Conservation (phyloP, 306 rosid species). For the Cucurbita maxima region DNA sequence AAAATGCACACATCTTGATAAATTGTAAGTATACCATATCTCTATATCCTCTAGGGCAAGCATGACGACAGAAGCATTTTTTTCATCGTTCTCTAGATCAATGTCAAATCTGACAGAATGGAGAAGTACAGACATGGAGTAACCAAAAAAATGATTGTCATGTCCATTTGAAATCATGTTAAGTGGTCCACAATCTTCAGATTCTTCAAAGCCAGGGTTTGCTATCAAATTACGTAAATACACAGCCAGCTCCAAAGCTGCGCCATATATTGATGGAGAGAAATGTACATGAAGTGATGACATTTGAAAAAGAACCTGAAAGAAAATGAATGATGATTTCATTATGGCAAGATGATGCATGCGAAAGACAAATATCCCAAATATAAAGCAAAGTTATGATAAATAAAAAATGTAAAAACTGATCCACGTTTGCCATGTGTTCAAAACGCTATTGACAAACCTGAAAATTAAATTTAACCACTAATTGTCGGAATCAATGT, state of each 20-base stretch:
- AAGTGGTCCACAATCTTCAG: conserved; percentile 12
- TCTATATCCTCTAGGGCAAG: conserved; percentile 35
- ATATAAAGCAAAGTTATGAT: not conserved
- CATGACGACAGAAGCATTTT: conserved; percentile 27
- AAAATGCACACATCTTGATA: not conserved
- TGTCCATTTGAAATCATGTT: conserved; percentile 14
- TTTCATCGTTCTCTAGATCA: conserved; percentile 50
- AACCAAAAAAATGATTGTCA: conserved; percentile 24
- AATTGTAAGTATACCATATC: conserved; percentile 26
- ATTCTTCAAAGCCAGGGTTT: conserved; percentile 19
- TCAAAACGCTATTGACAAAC: not conserved
- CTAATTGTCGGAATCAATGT: not conserved
- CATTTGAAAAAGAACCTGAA: conserved; percentile 41
- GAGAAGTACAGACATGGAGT: conserved; percentile 30
- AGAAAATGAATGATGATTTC: not conserved
- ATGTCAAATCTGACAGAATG: conserved; percentile 35
- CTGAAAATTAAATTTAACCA: not conserved
- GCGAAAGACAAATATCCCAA: not conserved
- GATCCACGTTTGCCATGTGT: not conserved
- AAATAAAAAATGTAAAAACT: not conserved
- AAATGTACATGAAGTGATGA: conserved; percentile 42
- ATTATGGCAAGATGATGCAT: not conserved
- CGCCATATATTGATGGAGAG: conserved; percentile 53
- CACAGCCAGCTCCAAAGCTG: conserved; percentile 32
- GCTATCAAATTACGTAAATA: conserved; percentile 16